Base-by-base conservation (phyloP, 306 rosid genomes). In the Albizia julibrissin region DNA sequence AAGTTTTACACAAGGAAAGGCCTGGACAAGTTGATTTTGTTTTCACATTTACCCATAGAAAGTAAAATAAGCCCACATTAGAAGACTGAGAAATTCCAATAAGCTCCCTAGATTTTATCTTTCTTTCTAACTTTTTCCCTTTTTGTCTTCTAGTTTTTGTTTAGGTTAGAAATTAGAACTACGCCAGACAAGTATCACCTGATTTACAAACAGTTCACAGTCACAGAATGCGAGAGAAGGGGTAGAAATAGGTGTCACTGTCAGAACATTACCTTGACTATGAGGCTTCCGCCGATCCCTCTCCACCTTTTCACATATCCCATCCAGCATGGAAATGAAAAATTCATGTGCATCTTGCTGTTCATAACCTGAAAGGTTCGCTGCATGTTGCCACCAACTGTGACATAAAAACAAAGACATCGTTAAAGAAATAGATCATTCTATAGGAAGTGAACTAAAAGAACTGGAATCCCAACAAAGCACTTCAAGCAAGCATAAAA, bases 331-430 rank as follows among this genome's bases (percentile, higher is more conserved):
- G 74, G 99, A 95, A 86, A 95, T 95, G 92, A 95, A 95, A 84
- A 95, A 95, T 13, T 95, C 99, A 74, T 95, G 99, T 2, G 99
- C 99, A 84, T 95, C 99, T 80, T 95, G 99, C 85, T 95, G 99
- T 75, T 93, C 98, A 84, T 95, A 95, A 80, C 94, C 92, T 40
- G 99, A 97, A 78, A 93, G 91, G 87, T 92, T 95, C 13, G 97
- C 94, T 1, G 99, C 96, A 72, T 95, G 95, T 31, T 93, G 99
- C 99, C 99, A 95, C 99, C 99, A 95, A 84, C 87, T 87, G 27
- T 85, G 85, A 82, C 46, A 79, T 29, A 10, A 31, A 61, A 75
- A 58, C 64, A 73, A 49, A 3, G 46, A 69, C 40, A 19, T 26
- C 24, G n/a, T 75, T 80, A 79, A 69, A 79, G 9, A 43, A 54